Conservation (phyloP, 2,329 filamentous ascomycete species). For the Hymenoscyphus fructigenus region DNA sequence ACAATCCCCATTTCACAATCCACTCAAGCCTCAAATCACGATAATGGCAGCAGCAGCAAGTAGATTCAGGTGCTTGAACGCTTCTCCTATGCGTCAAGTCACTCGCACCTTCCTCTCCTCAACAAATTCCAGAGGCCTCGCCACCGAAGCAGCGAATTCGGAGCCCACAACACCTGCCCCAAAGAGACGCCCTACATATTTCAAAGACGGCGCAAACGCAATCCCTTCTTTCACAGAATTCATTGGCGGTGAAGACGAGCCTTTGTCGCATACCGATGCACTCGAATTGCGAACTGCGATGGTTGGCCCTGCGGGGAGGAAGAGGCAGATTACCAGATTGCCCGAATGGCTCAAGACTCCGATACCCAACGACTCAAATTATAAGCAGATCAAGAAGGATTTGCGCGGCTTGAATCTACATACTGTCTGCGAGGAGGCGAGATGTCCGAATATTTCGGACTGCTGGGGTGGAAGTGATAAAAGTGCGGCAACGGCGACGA, state of each 20-base stretch:
- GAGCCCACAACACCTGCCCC: conserved; percentile 20
- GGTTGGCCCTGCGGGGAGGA: conserved; percentile 62
- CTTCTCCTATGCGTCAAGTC: conserved; percentile 29
- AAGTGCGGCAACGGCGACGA: conserved; percentile 89
- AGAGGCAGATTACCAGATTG: conserved; percentile 68
- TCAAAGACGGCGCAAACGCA: conserved; percentile 37
- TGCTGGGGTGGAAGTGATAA: conserved; percentile 95
- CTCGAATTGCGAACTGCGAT: conserved; percentile 61
- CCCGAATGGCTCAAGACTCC: conserved; percentile 96
- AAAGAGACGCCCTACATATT: conserved; percentile 37
- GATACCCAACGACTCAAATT: conserved; percentile 81
- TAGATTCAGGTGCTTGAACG: conserved; percentile 34
- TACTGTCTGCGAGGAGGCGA: conserved; percentile 96
- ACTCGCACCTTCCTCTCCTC: conserved; percentile 24
- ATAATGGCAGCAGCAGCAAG: conserved; percentile 32
- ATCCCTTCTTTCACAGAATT: conserved; percentile 61
- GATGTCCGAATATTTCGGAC: conserved; percentile 95
- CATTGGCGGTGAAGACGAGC: conserved; percentile 43
- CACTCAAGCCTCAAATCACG: not conserved
- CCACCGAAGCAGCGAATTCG: conserved; percentile 29
- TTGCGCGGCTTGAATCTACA: conserved; percentile 85
- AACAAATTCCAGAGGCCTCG: conserved; percentile 28
- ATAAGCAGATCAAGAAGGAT: conserved; percentile 93
- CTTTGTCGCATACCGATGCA: conserved; percentile 53
- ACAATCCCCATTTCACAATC: not conserved